Conservation (phyloP, 2,329 filamentous ascomycete genomes). For the Trichophyton schoenleinii region DNA sequence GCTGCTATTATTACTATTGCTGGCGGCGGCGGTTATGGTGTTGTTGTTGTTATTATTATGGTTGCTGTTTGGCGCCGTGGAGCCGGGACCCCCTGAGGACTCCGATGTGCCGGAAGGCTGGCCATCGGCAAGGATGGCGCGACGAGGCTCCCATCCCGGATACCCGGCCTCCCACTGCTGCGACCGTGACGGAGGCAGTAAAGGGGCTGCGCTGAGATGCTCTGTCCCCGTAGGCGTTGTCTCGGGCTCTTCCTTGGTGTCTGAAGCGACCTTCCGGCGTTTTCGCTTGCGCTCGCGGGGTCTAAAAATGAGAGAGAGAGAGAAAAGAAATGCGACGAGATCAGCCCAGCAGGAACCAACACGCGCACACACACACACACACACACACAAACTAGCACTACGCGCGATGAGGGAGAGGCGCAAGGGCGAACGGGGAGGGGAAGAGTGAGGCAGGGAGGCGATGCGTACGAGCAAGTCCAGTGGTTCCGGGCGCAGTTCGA, state of each 20-base stretch:
- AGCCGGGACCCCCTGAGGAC: conserved; percentile 7
- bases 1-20: background rate
- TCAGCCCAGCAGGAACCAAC: background rate
- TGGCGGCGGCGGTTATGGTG: background rate
- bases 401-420: background rate
- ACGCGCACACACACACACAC: background rate
- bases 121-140: conserved; percentile 8
- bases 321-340: background rate
- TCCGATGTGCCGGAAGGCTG: conserved; percentile 9
- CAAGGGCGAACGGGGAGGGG: background rate
- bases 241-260: conserved; percentile 5
- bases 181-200: conserved; percentile 7
- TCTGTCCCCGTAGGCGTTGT: background rate
- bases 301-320: background rate
- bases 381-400: background rate
- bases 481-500: conserved; percentile 18
- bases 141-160: conserved; percentile 9
- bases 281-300: conserved; percentile 16
- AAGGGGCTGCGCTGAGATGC: conserved; percentile 7
- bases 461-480: conserved; percentile 20
- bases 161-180: conserved; percentile 10
- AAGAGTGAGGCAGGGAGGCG: background rate
- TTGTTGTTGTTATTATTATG: background rate
- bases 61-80: conserved; percentile 5
- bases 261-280: conserved; percentile 10